Base-by-base conservation (phyloP, 2,329 filamentous ascomycete species). In the Myriosclerotinia scirpicola region DNA sequence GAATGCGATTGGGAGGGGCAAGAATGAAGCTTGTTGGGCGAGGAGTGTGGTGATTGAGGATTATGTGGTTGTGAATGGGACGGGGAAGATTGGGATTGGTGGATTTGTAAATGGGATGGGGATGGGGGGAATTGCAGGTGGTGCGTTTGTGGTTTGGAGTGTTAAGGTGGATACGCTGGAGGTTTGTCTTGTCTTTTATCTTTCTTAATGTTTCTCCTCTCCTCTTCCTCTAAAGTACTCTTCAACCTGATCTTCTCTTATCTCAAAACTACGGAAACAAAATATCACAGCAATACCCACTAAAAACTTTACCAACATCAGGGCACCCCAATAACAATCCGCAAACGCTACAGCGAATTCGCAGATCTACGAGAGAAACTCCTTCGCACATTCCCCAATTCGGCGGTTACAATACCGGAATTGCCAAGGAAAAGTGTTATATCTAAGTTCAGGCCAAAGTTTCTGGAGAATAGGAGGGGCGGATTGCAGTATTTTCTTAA, bases 111-210 rank as follows among this genome's bases (percentile, higher is more conserved):
- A 34, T 14, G 44, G 44, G 1, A 50, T 60, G 8, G 56, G 42
- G 8, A 48, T 48, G 56, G 56, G 42, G 11, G 30, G 0, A n/a
- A 36, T 38, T 1, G 69, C 70, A 20, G 76, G 77, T 59, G 94
- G 94, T n/a, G 91, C 93, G 2, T 99, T 98, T 80, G 92, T 97
- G 1, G 93, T 97, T 9, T 99, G 92, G 91, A 95, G 92, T 76
- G 93, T 95, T 74, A 87, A 84, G 58, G 91, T 99, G 54, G 88
- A 95, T 77, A 97, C 93, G 4, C 80, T 98, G 61, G 90, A 87
- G 78, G 92, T 93, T 38, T 22, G 76, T 77, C 87, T 84, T 9
- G 22, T 59, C 9, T 26, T 46, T n/a, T 22, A 7, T 36, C 7
- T 17, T 34, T 5, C 5, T 6, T 17, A 11, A 4, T 20, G 3